Evolutionary conservation across 805 yeast species (phyloP).

Genomic region (Candida multigemmis): DNA sequence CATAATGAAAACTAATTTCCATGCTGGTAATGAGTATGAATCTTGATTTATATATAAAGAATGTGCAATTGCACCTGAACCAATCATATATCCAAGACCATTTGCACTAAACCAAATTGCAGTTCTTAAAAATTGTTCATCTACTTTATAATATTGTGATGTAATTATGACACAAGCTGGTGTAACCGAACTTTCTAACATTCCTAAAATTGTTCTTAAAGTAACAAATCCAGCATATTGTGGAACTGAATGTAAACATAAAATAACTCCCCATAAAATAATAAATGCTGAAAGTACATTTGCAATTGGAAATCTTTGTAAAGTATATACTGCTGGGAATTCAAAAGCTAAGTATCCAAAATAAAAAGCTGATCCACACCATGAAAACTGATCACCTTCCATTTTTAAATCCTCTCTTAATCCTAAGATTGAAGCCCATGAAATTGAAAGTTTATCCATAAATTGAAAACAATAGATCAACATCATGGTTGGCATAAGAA

Average conservation of each 20-base stretch:
- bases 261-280: constrained; percentile 51
- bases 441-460: constrained; percentile 27
- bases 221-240: constrained; percentile 28
- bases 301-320: constrained; percentile 51
- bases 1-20: constrained; percentile 55
- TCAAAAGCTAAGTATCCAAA: constrained; percentile 56
- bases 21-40: constrained; percentile 35
- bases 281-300: constrained; percentile 39
- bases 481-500: constrained; percentile 14
- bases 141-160: constrained; percentile 21
- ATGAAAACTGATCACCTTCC: constrained; percentile 22
- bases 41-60: constrained; percentile 34
- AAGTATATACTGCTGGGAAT: constrained; percentile 32
- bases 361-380: constrained; percentile 31
- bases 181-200: constrained; percentile 27
- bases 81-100: constrained; percentile 24
- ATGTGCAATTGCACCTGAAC: constrained; percentile 43
- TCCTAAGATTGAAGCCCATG: constrained; percentile 30
- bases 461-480: constrained; percentile 15
- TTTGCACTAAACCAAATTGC: constrained; percentile 22
- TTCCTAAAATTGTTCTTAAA: constrained; percentile 26
- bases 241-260: constrained; percentile 43
- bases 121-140: constrained; percentile 22
- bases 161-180: constrained; percentile 26
- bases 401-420: constrained; percentile 24